Base-by-base conservation (phyloP, 202 grass and related monocot genomes). In the Carex arenaria region DNA sequence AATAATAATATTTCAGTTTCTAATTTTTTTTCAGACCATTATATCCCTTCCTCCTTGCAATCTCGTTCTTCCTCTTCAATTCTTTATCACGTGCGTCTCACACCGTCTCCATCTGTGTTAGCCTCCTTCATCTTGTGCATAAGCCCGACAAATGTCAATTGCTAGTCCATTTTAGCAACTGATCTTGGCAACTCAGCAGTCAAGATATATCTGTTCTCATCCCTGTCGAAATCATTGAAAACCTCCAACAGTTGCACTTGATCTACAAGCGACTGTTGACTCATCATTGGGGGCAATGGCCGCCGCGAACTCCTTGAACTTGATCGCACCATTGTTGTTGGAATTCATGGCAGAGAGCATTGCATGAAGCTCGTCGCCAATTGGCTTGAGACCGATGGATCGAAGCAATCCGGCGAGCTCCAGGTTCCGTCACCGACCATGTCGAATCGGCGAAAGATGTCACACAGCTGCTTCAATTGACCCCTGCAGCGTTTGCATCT, bases 191-290 rank as follows among this genome's bases (percentile, higher is more conserved):
- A 83, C 90, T 95, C 93, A 30, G 90, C 90, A 30, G 90, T 86
- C 31, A 90, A 93, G 82, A 95, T 93, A 85, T 82, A 95, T 0
- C 93, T 88, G 83, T 95, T 95, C 69, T 90, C 90, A 65, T 95
- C 90, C 68, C 93, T 85, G 64, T 95, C 93, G 60, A 95, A 95
- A 42, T 87, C 88, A 4, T 74, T 86, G 88, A 95, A 95, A 23
- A 93, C 90, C 85, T 95, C 93, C 5, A 95, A 85, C 34, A 95
- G 87, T 80, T 95, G 93, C 7, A 59, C 85, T 87, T 91, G 90
- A 83, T 95, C 93, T 0, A 95, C 88, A 15, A 95, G 90, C 40
- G 90, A 87, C 64, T 89, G 89, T 56, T 89, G 87, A 20, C 89
- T 91, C 2, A 95, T 87, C 26, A 95, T 74, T 26, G 0, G 93